Conservation (phyloP, 2,329 filamentous ascomycete genomes). For the Xylariales sp. region DNA sequence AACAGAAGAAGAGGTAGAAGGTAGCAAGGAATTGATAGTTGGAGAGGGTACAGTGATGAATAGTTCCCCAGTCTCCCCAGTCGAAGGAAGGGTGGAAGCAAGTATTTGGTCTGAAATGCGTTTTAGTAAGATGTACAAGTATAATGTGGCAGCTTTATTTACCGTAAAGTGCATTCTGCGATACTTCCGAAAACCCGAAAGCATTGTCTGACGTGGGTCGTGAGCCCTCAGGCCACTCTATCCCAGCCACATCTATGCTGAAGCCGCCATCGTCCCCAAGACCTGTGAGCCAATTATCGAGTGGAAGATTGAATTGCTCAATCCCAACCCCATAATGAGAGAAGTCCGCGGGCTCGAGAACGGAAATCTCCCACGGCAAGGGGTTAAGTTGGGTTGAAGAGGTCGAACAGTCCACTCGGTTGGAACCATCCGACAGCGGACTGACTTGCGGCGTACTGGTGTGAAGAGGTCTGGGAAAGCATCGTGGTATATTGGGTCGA, state of each 20-base stretch:
- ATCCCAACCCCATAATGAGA: constrained; percentile 10
- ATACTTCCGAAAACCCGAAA: constrained; percentile 11
- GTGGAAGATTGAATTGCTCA: constrained; percentile 1
- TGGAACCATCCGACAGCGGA: constrained; percentile 16
- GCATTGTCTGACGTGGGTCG: constrained; percentile 5
- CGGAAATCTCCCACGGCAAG: constrained; percentile 13
- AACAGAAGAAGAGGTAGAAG: constrained; percentile 4
- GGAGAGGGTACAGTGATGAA: constrained; percentile 1
- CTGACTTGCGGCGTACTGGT: constrained; percentile 14
- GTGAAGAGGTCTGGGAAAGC: constrained; percentile 12
- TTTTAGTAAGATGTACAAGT: no score
- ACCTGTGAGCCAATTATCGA: constrained; percentile 16
- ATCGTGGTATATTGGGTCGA: constrained; percentile 25
- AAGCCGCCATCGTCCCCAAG: constrained; percentile 17
- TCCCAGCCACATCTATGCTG: constrained; percentile 20
- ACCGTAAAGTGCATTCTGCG: constrained; percentile 12
- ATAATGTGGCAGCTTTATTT: no score
- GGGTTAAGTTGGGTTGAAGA: constrained; percentile 18
- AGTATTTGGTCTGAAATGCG: constrained; percentile 18
- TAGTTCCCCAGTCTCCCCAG: background rate
- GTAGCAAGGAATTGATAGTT: constrained; percentile 3
- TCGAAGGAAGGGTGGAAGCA: constrained; percentile 9
- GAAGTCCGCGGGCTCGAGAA: constrained; percentile 13
- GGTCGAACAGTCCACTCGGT: constrained; percentile 15
- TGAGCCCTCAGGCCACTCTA: constrained; percentile 5